These are phyloP conservation scores for Gossypium australe DNA, from an alignment of 345 rosid genomes.

Conservation along the genomic window DNA sequence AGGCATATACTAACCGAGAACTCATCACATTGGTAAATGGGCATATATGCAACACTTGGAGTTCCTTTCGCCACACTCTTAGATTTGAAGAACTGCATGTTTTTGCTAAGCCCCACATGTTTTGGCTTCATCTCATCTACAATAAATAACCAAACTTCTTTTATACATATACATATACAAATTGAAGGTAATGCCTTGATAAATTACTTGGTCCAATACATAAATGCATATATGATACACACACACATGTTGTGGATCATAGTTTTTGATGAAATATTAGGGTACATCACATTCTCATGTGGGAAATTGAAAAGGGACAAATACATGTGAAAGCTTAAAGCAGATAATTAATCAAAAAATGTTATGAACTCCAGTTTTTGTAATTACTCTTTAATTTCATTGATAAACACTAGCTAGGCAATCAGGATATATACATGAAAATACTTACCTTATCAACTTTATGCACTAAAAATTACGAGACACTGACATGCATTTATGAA, in stretches of 20 bases:
- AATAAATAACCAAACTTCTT: neutral
- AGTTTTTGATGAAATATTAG: neutral
- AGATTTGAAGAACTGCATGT: conserved; percentile 38
- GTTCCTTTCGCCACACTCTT: conserved; percentile 21
- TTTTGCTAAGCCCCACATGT: conserved; percentile 51
- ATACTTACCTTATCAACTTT: neutral
- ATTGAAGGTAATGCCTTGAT: neutral
- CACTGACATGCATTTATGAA: neutral
- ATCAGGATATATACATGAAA: neutral
- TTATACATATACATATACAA: neutral
- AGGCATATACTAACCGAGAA: conserved; percentile 41
- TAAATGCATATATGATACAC: no score
- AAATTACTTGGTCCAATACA: no score
- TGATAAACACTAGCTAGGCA: neutral
- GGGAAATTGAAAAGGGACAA: neutral
- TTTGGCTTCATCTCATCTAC: conserved; percentile 63
- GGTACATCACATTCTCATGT: neutral
- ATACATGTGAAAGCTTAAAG: neutral
- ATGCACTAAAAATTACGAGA: neutral
- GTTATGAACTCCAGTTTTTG: neutral
- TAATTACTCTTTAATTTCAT: neutral
- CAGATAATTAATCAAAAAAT: no score
- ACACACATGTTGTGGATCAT: no score
- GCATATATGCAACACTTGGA: conserved; percentile 46
- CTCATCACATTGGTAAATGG: conserved; percentile 44